Conservation (phyloP, 805 yeast genomes). For the Wickerhamiella spandovensis region DNA sequence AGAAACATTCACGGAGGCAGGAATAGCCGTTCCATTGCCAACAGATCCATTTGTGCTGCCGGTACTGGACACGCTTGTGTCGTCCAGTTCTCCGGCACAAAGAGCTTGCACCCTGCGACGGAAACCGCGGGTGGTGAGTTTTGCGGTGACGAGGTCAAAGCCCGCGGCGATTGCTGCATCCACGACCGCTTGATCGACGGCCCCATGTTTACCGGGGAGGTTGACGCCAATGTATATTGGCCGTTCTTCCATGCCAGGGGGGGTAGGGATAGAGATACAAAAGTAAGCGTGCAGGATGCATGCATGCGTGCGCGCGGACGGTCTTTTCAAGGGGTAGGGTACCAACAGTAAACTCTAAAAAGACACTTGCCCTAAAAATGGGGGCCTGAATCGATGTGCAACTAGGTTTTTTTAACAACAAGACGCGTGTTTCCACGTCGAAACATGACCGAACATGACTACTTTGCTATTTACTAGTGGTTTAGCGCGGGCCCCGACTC, state of each 20-base stretch:
- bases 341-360: neutral
- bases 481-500: too few relatives aligned
- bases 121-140: conserved; percentile 37
- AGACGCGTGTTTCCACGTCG: neutral
- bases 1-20: conserved; percentile 22
- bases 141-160: conserved; percentile 39
- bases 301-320: neutral
- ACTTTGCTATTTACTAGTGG: too few relatives aligned
- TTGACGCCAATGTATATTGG: conserved; percentile 24
- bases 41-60: neutral
- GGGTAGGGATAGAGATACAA: neutral
- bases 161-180: conserved; percentile 28
- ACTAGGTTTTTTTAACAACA: too few relatives aligned
- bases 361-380: neutral
- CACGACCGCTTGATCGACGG: conserved; percentile 18
- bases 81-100: conserved; percentile 7
- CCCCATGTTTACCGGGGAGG: conserved; percentile 23
- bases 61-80: neutral
- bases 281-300: neutral
- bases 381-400: neutral
- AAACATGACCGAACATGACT: too few relatives aligned
- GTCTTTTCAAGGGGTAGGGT: neutral
- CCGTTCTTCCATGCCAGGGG: conserved; percentile 5
- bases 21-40: conserved; percentile 9
- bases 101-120: conserved; percentile 19